Base-by-base conservation (phyloP, 805 yeast species). In the Saccharomycopsis sp. region DNA sequence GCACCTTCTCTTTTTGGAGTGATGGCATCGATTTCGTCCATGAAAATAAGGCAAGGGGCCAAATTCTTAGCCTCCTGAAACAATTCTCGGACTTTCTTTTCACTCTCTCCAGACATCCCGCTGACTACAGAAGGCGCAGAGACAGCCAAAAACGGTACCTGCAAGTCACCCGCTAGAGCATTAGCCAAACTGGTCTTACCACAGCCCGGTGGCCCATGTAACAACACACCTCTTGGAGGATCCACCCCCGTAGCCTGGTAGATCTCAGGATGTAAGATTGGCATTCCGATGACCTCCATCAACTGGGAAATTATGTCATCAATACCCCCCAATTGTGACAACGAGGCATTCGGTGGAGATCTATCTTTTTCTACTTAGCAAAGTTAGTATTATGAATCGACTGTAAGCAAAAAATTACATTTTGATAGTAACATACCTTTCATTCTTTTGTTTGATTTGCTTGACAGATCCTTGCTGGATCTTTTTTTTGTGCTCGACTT, bases 161-260 rank as follows among this genome's bases (percentile, higher is more conserved):
- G 87, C 34, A 94, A 77, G 67, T 92, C 97, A 29, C 97, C 97
- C 1, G 99, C 99, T 21, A 94, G 74, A 0, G 98, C 97, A 70
- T 91, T 91, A 2, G 99, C 99, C 56, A 94, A 84, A 50, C 97
- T 86, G 0, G 99, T 94, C 67, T 94, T 94, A 69, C 99, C 99
- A 75, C 99, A 94, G 15, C 99, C 99, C 1, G 98, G 99, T 0
- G 99, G 99, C 0, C 99, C 99, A 70, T 91, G 96, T n/a, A 94
- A 72, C 34, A 94, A 70, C 0, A 94, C 88, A 50, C 98, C 98
- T 24, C 97, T 78, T 18, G 98, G 96, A 16, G 97, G 97, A 64
- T 90, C 96, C 14, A 91, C 91, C 24, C 98, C 98, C 0, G 96
- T 86, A 5, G 91, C 78, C 23, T 75, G 63, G 68, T 89, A 94